Evolutionary conservation across 2,329 filamentous ascomycete genomes (phyloP), one percentile per base, ranked within the genome.

Genomic region (Aspergillus udagawae): DNA sequence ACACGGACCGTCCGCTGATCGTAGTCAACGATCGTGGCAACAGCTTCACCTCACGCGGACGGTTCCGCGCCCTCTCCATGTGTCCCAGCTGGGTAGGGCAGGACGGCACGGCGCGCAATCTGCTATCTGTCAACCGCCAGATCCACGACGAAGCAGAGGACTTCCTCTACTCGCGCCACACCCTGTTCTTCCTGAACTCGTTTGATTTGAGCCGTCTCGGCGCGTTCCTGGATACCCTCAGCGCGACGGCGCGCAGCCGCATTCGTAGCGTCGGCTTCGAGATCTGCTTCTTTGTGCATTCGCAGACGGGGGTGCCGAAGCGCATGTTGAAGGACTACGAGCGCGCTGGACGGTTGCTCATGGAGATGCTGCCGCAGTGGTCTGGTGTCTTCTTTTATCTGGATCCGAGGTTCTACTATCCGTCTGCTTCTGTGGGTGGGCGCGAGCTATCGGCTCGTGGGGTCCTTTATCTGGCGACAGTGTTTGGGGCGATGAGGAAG

Each of bases 241-340:
- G 70, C 51, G 49, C 60, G 2, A 72, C 68, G 3, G 71, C 71
- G 1, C 67, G 68, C 21, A 52, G 48, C 2, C 65, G 65, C 25
- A 71, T 73, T 52, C 70, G 68, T 54, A 71, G 66, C 51, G 67
- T 74, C 29, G 71, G 71, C 14, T 74, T 74, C 50, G 71, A 74
- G 61, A 51, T 74, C 14, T 71, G 65, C 57, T 69, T 74, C 61
- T 74, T 73, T 54, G 71, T 74, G 23, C 71, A 74, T 52, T 63
- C 60, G n/a, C 66, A 73, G 57, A 63, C 62, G 2, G 70, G 67
- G 8, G 68, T 71, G 20, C 69, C 71, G 21, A 74, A 74, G 54
- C 69, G 70, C 7, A 65, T 67, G 0, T 55, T 72, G 29, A 66
- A 59, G 28, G 62, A 71, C 57, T 74, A 74, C 50, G 65, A 69